Conservation (phyloP, 2,329 filamentous ascomycete genomes). For the Claviceps sp. region DNA sequence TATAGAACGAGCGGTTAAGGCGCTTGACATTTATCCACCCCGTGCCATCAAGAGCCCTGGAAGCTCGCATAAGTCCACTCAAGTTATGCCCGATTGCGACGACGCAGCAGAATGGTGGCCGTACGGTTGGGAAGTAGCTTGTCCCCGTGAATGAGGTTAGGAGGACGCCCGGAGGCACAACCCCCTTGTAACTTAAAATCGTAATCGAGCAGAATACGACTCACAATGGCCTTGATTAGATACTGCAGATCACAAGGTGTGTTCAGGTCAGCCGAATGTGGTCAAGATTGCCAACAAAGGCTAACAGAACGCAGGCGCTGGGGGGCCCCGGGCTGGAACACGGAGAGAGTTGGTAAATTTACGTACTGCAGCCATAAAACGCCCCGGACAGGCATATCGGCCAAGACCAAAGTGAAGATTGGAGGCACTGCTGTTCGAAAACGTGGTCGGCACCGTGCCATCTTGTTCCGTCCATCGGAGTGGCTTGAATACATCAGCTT, state of each 20-base stretch:
- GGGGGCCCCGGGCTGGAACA: too few species aligned
- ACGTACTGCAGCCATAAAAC: conserved; percentile 9
- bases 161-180: conserved; percentile 1
- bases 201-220: conserved; percentile 7
- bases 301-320: too few species aligned
- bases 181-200: conserved; percentile 6
- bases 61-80: too few species aligned
- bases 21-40: too few species aligned
- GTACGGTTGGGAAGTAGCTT: conserved; percentile 7
- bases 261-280: too few species aligned
- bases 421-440: conserved; percentile 7
- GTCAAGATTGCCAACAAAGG: too few species aligned
- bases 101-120: conserved; percentile 5
- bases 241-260: conserved; percentile 1
- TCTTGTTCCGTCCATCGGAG: conserved; percentile 4
- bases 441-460: conserved; percentile 1
- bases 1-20: too few species aligned
- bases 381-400: conserved; percentile 10
- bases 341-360: too few species aligned
- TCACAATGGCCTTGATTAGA: conserved; percentile 8
- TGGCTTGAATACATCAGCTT: conserved; percentile 5
- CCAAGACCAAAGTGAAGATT: conserved; percentile 10
- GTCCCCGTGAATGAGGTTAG: conserved; percentile 7
- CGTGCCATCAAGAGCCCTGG: too few species aligned
- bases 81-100: background rate